These are phyloP conservation scores for Collariella sp. DNA, from an alignment of 495 filamentous ascomycete genomes.

Conservation along the genomic window DNA sequence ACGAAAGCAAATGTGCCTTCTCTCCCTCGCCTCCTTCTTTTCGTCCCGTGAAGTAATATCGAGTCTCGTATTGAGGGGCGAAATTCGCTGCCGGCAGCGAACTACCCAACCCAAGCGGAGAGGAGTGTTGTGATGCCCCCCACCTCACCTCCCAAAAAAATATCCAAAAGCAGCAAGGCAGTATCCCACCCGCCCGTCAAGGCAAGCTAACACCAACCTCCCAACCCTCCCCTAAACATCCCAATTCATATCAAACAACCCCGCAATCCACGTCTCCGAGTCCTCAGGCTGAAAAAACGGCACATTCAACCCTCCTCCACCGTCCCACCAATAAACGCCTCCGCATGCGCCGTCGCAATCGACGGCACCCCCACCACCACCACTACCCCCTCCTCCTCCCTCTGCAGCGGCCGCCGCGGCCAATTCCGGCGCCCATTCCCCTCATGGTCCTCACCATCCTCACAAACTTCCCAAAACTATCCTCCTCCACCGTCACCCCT, in stretches of 20 bases:
- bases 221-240: conserved; percentile 3
- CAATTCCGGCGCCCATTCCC: conserved; percentile 14
- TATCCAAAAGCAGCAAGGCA: neutral
- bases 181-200: neutral
- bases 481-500: conserved; percentile 16
- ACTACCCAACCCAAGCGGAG: too few relatives aligned
- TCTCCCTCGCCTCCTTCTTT: too few relatives aligned
- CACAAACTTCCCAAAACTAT: conserved; percentile 13
- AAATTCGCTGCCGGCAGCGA: neutral
- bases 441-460: conserved; percentile 16
- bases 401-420: neutral
- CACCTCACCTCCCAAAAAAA: too few relatives aligned
- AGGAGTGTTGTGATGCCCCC: neutral
- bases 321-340: conserved; percentile 1
- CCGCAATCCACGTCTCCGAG: conserved; percentile 20
- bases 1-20: too few relatives aligned
- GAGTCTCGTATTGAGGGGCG: too few relatives aligned
- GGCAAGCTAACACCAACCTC: neutral
- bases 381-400: too few relatives aligned
- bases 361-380: too few relatives aligned
- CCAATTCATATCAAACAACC: conserved; percentile 24
- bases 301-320: conserved; percentile 4
- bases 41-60: too few relatives aligned
- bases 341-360: neutral
- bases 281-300: conserved; percentile 13